A percentile compares a stretch with the other conserved stretches of the same genome.
These are phyloP conservation scores for Macrotyloma uniflorum DNA, from an alignment of 306 rosid genomes.

Conservation along the genomic window DNA sequence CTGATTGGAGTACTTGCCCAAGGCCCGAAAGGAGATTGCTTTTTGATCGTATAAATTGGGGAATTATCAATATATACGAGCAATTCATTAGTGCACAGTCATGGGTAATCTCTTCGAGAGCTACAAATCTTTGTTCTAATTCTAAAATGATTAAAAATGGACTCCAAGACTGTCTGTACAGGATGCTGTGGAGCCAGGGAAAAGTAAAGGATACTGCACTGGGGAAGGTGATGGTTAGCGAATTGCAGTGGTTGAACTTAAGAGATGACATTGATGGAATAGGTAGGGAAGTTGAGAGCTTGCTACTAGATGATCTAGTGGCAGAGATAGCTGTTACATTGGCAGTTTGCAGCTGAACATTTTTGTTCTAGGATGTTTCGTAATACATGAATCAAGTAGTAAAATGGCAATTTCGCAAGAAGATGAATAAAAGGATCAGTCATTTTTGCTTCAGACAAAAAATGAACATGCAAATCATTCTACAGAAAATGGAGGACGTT, in stretches of 20 bases:
- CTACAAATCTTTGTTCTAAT: background rate
- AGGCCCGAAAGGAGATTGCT: slow-evolving; percentile 20
- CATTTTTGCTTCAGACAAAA: slow-evolving; percentile 17
- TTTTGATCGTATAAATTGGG: slow-evolving; percentile 13
- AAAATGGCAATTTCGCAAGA: slow-evolving; percentile 44
- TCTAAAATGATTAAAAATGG: background rate
- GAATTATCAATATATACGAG: slow-evolving; percentile 8
- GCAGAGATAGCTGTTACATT: slow-evolving; percentile 53
- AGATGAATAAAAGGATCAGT: slow-evolving; percentile 40
- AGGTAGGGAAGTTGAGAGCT: slow-evolving; percentile 55
- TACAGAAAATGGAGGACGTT: background rate
- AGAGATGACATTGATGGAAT: slow-evolving; percentile 54
- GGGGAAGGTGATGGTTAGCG: slow-evolving; percentile 50
- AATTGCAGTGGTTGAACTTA: slow-evolving; percentile 56
- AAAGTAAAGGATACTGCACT: slow-evolving; percentile 44
- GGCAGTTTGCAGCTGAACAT: slow-evolving; percentile 36
- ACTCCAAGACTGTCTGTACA: background rate
- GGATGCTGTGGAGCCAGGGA: slow-evolving; percentile 45
- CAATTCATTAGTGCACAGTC: background rate
- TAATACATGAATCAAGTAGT: slow-evolving; percentile 44
- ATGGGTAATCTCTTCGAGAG: background rate
- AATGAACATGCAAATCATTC: background rate
- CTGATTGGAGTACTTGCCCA: slow-evolving; percentile 1
- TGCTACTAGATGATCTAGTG: slow-evolving; percentile 66
- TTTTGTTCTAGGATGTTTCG: slow-evolving; percentile 29